phyloP scores from a whole-genome alignment of 768 basidiomycete genomes.

The Collybiopsis luxurians region DNA sequence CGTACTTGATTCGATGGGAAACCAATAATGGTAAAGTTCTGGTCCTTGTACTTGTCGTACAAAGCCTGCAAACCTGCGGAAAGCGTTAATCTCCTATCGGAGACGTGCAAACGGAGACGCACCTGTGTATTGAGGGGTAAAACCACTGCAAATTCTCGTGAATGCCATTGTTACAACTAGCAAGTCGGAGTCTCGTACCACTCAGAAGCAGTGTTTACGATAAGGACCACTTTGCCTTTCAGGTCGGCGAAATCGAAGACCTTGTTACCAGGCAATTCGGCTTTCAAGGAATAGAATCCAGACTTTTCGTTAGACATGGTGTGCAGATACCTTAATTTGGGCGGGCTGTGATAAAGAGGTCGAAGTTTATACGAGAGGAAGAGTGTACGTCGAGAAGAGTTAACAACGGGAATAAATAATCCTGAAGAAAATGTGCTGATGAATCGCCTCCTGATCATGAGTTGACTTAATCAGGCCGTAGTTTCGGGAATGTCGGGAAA shows the following conservation, averaged over 20 bases:
- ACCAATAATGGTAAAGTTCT: constrained; percentile 75
- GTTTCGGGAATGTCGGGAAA: no score
- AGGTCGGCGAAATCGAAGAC: constrained; percentile 63
- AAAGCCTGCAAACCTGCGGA: constrained; percentile 69
- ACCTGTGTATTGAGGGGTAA: constrained; percentile 80
- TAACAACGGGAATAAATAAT: no score
- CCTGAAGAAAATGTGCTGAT: background rate
- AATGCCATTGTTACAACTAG: background rate
- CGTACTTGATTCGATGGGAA: constrained; percentile 89
- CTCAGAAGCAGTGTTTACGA: constrained; percentile 76
- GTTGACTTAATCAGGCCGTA: no score
- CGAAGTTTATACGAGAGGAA: background rate
- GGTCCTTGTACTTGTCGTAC: constrained; percentile 78
- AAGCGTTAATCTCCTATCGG: background rate
- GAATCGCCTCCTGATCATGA: background rate
- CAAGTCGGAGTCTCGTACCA: constrained; percentile 44
- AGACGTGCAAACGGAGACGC: constrained; percentile 1
- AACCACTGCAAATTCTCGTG: constrained; percentile 53
- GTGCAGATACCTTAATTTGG: background rate
- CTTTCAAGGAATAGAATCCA: constrained; percentile 68
- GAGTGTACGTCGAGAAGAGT: background rate
- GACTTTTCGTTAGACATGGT: constrained; percentile 29
- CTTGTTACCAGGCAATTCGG: constrained; percentile 54
- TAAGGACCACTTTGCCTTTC: constrained; percentile 73
- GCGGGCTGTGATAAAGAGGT: constrained; percentile 9